A percentile compares a stretch with the other conserved stretches of the same genome.
These are phyloP conservation scores for Mucor mucedo DNA, from an alignment of 371 early-diverging fungal species.

Conservation along the genomic window DNA sequence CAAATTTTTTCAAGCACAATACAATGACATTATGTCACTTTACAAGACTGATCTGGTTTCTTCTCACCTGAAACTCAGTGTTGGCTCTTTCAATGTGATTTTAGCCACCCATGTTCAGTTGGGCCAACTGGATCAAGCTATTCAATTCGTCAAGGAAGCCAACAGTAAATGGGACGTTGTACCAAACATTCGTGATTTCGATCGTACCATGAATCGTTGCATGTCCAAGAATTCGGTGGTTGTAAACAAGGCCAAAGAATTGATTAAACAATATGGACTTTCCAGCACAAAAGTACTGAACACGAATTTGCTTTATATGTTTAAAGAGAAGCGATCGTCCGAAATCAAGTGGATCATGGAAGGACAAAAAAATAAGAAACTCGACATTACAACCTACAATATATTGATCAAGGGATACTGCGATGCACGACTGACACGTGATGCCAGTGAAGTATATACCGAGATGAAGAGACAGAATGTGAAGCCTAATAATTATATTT, in stretches of 20 bases:
- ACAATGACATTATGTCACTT: conserved; percentile 41
- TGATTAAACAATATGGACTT: conserved; percentile 31
- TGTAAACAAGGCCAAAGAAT: conserved; percentile 27
- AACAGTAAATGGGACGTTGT: conserved; percentile 16
- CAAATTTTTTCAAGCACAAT: conserved; percentile 41
- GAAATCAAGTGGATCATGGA: conserved; percentile 36
- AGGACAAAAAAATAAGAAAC: conserved; percentile 15
- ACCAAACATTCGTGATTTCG: conserved; percentile 45
- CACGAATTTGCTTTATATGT: conserved; percentile 38
- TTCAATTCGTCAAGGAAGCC: conserved; percentile 36
- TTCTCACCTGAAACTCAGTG: conserved; percentile 22
- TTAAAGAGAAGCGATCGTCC: conserved; percentile 23
- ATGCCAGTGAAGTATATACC: conserved; percentile 37
- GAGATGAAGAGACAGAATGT: conserved; percentile 36
- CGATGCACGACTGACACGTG: conserved; percentile 31
- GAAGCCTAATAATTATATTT: conserved; percentile 34
- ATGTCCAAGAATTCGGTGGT: conserved; percentile 35
- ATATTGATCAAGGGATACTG: conserved; percentile 42
- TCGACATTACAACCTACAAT: conserved; percentile 42
- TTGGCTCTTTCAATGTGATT: conserved; percentile 46
- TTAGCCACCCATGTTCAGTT: conserved; percentile 47
- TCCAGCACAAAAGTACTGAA: conserved; percentile 31
- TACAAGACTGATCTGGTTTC: conserved; percentile 19
- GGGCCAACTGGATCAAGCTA: conserved; percentile 36
- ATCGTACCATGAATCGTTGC: conserved; percentile 45